Conservation (phyloP, 2,329 filamentous ascomycete genomes). For the Thermochaetoides dissita region DNA sequence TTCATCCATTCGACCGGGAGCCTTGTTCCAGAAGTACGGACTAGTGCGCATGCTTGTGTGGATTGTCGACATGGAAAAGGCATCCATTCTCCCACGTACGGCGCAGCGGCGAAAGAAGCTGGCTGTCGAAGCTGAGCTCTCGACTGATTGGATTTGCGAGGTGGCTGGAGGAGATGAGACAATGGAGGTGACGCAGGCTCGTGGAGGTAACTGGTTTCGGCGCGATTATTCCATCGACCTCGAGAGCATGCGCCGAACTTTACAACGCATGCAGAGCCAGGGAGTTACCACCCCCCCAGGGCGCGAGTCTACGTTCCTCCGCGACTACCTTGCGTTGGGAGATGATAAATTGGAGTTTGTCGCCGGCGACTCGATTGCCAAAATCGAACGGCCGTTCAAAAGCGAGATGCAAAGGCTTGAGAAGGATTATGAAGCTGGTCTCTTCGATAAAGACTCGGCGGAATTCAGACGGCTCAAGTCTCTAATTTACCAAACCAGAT, state of each 20-base stretch:
- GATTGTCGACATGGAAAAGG: slow-evolving; percentile 47
- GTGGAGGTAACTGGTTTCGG: neutral
- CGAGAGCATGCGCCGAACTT: slow-evolving; percentile 26
- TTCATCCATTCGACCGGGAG: slow-evolving; percentile 39
- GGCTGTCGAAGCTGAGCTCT: slow-evolving; percentile 45
- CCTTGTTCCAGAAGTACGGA: slow-evolving; percentile 61
- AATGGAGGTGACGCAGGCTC: neutral
- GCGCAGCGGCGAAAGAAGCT: slow-evolving; percentile 41
- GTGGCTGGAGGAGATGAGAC: slow-evolving; percentile 24
- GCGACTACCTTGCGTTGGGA: slow-evolving; percentile 11
- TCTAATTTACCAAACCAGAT: slow-evolving; percentile 8
- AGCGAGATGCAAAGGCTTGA: slow-evolving; percentile 29
- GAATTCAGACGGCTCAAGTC: slow-evolving; percentile 4
- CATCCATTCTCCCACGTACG: slow-evolving; percentile 44
- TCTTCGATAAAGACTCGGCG: neutral
- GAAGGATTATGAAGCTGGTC: slow-evolving; percentile 12
- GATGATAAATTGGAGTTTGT: slow-evolving; percentile 2
- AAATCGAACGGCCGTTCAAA: slow-evolving; percentile 25
- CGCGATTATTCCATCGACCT: slow-evolving; percentile 28
- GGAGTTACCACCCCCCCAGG: slow-evolving; percentile 30
- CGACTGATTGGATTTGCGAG: slow-evolving; percentile 45
- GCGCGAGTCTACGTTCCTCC: slow-evolving; percentile 26
- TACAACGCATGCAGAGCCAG: slow-evolving; percentile 32
- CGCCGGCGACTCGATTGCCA: slow-evolving; percentile 5
- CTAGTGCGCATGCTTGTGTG: slow-evolving; percentile 68